These are phyloP conservation scores for Acer saccharum DNA, from an alignment of 345 rosid genomes.

Conservation along the genomic window DNA sequence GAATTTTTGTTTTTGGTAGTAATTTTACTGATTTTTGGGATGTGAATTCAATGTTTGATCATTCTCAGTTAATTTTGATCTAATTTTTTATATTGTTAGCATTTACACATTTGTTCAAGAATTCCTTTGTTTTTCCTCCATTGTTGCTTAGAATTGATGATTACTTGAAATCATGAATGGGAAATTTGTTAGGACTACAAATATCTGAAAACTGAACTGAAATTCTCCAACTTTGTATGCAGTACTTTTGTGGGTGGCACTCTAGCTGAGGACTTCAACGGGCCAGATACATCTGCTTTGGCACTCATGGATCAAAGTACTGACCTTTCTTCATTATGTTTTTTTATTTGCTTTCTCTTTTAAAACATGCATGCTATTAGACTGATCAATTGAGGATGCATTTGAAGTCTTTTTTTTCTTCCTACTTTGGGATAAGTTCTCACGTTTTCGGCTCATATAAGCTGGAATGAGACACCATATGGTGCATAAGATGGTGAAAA, in stretches of 20 bases:
- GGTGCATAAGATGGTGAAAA: not conserved
- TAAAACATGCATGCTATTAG: not conserved
- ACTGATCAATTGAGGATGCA: not conserved
- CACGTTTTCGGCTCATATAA: not conserved
- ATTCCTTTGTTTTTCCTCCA: not conserved
- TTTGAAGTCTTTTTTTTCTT: not conserved
- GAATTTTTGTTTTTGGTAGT: not conserved
- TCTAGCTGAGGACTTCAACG: not conserved
- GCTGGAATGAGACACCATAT: not conserved
- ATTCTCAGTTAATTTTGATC: not conserved
- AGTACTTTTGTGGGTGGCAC: slow-evolving; percentile 15
- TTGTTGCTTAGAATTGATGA: not conserved
- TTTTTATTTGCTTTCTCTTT: not conserved
- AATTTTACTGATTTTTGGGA: not conserved
- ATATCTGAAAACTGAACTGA: not conserved
- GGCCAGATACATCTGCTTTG: not conserved
- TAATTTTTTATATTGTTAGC: not conserved
- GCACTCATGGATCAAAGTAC: slow-evolving; percentile 43
- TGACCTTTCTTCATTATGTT: slow-evolving; percentile 4
- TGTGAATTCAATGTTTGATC: not conserved
- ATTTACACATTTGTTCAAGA: not conserved
- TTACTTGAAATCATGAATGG: slow-evolving; percentile 3
- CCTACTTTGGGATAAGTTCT: not conserved
- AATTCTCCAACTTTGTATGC: slow-evolving; percentile 15
- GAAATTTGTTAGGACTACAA: not conserved